These are phyloP conservation scores for Thelonectria discophora DNA, from an alignment of 2,329 filamentous ascomycete genomes.

Conservation along the genomic window DNA sequence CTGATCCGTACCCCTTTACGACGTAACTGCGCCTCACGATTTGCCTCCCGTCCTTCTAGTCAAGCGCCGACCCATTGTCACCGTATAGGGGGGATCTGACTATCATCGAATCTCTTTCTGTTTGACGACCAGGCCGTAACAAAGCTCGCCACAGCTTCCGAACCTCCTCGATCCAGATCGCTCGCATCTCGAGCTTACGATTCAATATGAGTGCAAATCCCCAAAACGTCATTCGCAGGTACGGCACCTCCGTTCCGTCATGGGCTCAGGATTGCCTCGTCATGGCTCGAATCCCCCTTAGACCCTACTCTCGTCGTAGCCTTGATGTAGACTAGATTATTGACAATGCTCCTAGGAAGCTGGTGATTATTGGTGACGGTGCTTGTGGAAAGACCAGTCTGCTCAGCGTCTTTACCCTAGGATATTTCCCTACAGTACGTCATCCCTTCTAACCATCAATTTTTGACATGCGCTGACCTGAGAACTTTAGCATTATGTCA, in stretches of 20 bases:
- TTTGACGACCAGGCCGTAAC: constrained; percentile 16
- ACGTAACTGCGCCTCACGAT: constrained; percentile 11
- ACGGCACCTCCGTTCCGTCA: constrained; percentile 45
- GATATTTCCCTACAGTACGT: constrained; percentile 96
- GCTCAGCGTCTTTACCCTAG: constrained; percentile 95
- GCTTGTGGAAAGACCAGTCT: constrained; percentile 98
- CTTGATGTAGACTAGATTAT: constrained; percentile 8
- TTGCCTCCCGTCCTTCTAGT: constrained; percentile 9
- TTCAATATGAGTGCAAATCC: constrained; percentile 56
- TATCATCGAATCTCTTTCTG: constrained; percentile 16
- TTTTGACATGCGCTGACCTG: constrained; percentile 40
- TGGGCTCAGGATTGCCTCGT: constrained; percentile 11
- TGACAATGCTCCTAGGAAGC: constrained; percentile 69
- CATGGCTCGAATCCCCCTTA: constrained; percentile 1
- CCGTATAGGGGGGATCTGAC: constrained; percentile 19
- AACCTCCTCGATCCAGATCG: constrained; percentile 25
- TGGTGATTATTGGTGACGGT: constrained; percentile 96
- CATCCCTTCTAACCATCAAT: constrained; percentile 12
- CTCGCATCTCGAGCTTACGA: constrained; percentile 24
- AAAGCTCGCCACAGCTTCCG: constrained; percentile 15
- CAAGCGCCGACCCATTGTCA: constrained; percentile 17
- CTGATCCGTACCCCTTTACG: constrained; percentile 15
- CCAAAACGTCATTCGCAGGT: constrained; percentile 73
- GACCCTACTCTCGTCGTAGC: constrained; percentile 4
- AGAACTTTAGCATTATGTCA: constrained; percentile 65